Percentiles rank a stretch among this genome's conserved stretches.
phyloP scores from a whole-genome alignment of 2,329 filamentous ascomycete species.

The Lachnellula arida region DNA sequence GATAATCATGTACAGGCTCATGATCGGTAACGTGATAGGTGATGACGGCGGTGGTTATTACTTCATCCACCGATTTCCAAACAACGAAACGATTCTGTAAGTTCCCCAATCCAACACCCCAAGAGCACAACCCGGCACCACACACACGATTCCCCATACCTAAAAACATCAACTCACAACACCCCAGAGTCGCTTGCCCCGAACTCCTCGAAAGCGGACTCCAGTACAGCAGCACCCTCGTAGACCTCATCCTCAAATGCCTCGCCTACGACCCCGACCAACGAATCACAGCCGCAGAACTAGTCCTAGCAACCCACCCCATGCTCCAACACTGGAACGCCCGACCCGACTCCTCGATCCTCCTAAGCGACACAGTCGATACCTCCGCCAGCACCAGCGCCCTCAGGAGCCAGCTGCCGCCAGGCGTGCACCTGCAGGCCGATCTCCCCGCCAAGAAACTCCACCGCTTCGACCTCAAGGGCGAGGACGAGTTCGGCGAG shows the following conservation, averaged over 20 bases:
- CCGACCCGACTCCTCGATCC: neutral
- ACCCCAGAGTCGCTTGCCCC: neutral
- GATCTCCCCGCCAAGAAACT: neutral
- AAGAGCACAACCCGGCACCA: no score
- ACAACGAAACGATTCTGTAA: neutral
- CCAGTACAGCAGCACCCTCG: constrained; percentile 33
- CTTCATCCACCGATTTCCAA: neutral
- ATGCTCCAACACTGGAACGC: neutral
- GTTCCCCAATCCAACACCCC: neutral
- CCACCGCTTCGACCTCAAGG: neutral
- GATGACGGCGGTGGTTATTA: no score
- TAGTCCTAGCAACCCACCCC: neutral
- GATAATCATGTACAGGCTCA: neutral
- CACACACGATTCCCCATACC: no score
- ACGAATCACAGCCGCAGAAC: neutral
- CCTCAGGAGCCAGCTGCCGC: neutral
- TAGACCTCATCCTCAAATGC: neutral
- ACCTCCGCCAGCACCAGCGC: neutral
- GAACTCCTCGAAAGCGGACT: neutral
- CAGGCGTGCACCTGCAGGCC: neutral
- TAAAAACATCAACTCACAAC: neutral
- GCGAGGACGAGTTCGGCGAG: neutral
- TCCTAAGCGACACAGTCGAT: neutral
- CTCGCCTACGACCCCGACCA: neutral
- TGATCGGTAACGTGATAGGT: neutral